Conservation (phyloP, 1,139 yeast genomes). For the Candida smagusa region DNA sequence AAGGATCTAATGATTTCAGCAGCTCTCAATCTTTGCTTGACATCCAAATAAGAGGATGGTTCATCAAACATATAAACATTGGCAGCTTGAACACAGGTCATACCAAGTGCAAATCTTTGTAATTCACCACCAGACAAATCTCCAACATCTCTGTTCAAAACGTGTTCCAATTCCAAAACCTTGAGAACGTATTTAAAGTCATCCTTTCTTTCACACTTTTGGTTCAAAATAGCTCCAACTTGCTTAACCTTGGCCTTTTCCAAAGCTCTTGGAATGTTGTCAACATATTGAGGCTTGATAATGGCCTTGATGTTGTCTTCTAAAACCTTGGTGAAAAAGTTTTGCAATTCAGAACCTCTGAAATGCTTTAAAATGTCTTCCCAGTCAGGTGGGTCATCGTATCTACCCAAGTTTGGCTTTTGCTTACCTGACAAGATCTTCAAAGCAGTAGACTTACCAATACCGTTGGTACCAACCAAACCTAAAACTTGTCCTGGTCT, state of each 20-base stretch:
- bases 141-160: slow-evolving; percentile 79
- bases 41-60: slow-evolving; percentile 97
- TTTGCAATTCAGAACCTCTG: slow-evolving; percentile 96
- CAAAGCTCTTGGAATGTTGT: slow-evolving; percentile 92
- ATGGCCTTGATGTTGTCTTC: slow-evolving; percentile 94
- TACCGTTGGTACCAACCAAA: slow-evolving; percentile 97
- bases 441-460: slow-evolving; percentile 97
- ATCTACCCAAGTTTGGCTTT: slow-evolving; percentile 92
- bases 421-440: slow-evolving; percentile 98
- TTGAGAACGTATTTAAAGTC: slow-evolving; percentile 62
- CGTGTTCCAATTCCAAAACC: slow-evolving; percentile 68
- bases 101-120: slow-evolving; percentile 96
- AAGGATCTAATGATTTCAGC: slow-evolving; percentile 90
- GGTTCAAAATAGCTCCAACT: slow-evolving; percentile 79
- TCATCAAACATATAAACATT: slow-evolving; percentile 99
- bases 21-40: slow-evolving; percentile 96
- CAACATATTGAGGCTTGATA: slow-evolving; percentile 97
- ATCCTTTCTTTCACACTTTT: slow-evolving; percentile 64
- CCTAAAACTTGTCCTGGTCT: slow-evolving; percentile 99
- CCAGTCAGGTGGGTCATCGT: slow-evolving; percentile 97
- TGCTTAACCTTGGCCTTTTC: slow-evolving; percentile 80
- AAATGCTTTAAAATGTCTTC: slow-evolving; percentile 84
- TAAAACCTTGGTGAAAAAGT: slow-evolving; percentile 87
- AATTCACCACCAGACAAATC: slow-evolving; percentile 97
- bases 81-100: slow-evolving; percentile 93